phyloP scores from a whole-genome alignment of 1,284 basidiomycete genomes.

The Rhodotorula sp. region DNA sequence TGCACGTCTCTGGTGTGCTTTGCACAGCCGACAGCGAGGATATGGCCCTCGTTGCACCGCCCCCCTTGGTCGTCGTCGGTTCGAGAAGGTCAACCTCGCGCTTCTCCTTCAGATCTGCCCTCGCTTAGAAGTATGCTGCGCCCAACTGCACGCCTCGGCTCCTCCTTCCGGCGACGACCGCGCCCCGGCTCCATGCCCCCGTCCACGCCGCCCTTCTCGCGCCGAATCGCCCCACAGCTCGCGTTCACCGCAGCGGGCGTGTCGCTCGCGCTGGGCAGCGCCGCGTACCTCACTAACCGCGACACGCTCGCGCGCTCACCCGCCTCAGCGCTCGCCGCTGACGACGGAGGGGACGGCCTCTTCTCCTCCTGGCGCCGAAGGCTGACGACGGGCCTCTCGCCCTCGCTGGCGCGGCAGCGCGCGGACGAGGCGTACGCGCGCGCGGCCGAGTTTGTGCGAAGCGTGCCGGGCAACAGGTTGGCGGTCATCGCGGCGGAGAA shows the following conservation, averaged over 20 bases:
- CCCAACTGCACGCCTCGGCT: neutral
- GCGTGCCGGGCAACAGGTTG: conserved; percentile 6
- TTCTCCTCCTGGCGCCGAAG: conserved; percentile 2
- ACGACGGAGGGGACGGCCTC: neutral
- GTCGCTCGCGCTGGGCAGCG: conserved; percentile 8
- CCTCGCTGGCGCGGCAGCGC: conserved; percentile 14
- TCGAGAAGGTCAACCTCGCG: neutral
- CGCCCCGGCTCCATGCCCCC: neutral
- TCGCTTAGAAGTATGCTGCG: neutral
- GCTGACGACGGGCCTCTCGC: conserved; percentile 8
- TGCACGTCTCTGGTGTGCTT: no score
- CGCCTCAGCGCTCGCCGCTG: neutral
- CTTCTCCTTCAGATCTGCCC: neutral
- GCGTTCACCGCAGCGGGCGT: conserved; percentile 4
- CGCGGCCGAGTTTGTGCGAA: neutral
- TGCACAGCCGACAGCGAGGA: neutral
- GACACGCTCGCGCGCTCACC: conserved; percentile 15
- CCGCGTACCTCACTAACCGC: conserved; percentile 23
- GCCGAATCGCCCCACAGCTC: conserved; percentile 4
- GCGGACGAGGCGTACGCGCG: conserved; percentile 14
- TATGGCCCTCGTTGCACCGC: neutral
- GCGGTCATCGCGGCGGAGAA: conserved; percentile 34
- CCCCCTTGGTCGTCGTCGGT: neutral
- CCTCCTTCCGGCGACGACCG: neutral
- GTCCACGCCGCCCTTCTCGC: neutral